Evolutionary conservation across 2,329 filamentous ascomycete genomes (phyloP), one percentile per base, ranked within the genome.

Genomic region (Ceratocystis cacaofunesta): DNA sequence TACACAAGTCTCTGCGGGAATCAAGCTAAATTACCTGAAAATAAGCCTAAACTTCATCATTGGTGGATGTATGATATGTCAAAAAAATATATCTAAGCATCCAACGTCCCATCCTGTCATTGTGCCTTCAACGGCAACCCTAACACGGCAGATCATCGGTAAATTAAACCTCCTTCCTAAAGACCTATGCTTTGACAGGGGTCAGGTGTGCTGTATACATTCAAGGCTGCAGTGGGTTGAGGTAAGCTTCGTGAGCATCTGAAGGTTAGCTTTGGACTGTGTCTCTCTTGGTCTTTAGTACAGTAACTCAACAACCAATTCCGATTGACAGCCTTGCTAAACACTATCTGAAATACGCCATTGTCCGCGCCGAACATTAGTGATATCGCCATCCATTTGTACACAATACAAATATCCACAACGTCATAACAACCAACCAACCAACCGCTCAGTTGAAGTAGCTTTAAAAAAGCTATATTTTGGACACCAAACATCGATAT

Each of bases 221-320:
- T 67, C 66, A 67, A 67, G 66, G 66, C 66, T 67, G 66, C 66
- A 64, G 62, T 67, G 62, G 22, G 66, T 63, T 67, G 66, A 67
- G 66, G 66, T 67, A 67, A 67, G 62, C 66, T 64, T 19, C 32
- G 57, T 48, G 25, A 44, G 52, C 62, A 64, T 55, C 32, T 58
- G 50, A 64, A 57, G 25, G 32, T 58, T 36, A 30, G 28, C 52
- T 58, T 58, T 30, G 32, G 2, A 58, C 28, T 22, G 52, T 32
- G 22, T 25, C 43, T 61, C 22, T 41, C 60, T 46, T 19, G 2
- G 32, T 25, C 28, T 62, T 22, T 19, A n/a, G n/a, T 48, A 10
- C 36, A 62, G 19, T 15, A 62, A 30, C 36, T 8, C 36, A 62
- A 48, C 25, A n/a, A 41, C 15, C 43, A 28, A 48, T 19, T 32